Base-by-base conservation (phyloP, 192 early-diverging fungal species). In the Coemansia aciculifera region DNA sequence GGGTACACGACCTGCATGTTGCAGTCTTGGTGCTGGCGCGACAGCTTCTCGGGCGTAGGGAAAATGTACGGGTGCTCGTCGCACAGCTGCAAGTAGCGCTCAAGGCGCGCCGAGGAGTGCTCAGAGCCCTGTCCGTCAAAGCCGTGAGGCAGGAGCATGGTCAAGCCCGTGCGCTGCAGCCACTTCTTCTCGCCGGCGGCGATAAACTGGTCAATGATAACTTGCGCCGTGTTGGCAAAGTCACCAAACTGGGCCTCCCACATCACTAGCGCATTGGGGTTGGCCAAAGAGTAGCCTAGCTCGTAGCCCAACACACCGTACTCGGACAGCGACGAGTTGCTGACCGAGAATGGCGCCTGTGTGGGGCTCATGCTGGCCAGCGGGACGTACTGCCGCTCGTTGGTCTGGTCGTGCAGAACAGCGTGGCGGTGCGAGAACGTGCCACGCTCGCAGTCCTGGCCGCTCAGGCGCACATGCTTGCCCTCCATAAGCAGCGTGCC, bases 241-340 rank as follows among this genome's bases (percentile, higher is more conserved):
- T 99, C 96, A 66, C 97, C 97, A 72, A 99, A 98, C 86, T 99
- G 95, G 13, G 95, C 97, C 83, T 99, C 97, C 95, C 95, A 99
- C 68, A 97, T 85, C 34, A 98, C 87, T 48, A 98, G 88, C 54
- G 95, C 86, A 83, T 97, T 93, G 48, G 97, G 95, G 86, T 92
- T 92, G 52, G 92, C 93, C 75, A 98, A 85, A 24, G 94, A 96
- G 85, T 98, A 98, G 43, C 97, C 97, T 10, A 96, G 89, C 86
- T 99, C 97, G 72, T 97, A 99, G 32, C 97, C 97, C 59, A 99
- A 85, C 59, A 86, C 90, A 67, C 95, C 97, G 79, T 89, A 99
- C 81, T 99, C 97, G 31, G 95, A 97, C 46, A 99, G 86, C 9
- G 93, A 94, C 43, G 95, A 98, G 88, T 99, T 99, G 87, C 84